Evolutionary conservation across 2,329 filamentous ascomycete genomes (phyloP).

Genomic region (Penicillium sp.): DNA sequence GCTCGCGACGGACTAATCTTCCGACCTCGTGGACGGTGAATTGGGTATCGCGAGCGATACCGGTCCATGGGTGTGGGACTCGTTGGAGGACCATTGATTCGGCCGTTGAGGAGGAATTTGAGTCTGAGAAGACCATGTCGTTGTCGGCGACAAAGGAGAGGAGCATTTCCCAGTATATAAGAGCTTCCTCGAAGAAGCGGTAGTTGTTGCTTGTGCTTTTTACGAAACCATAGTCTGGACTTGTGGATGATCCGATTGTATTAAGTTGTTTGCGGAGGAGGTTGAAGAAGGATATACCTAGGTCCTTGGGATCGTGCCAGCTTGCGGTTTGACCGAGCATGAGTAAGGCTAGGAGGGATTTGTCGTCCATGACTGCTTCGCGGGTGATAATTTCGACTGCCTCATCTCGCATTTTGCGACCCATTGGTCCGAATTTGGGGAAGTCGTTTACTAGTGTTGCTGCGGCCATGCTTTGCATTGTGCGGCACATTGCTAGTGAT

Average conservation of each 20-base stretch:
- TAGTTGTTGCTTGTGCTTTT: constrained; percentile 46
- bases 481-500: constrained; percentile 63
- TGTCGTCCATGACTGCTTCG: constrained; percentile 55
- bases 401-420: constrained; percentile 57
- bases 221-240: constrained; percentile 7
- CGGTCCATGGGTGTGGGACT: constrained; percentile 46
- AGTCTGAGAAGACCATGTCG: constrained; percentile 34
- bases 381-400: constrained; percentile 57
- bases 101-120: constrained; percentile 18
- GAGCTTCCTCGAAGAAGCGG: constrained; percentile 60
- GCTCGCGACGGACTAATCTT: constrained; percentile 44
- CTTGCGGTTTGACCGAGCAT: constrained; percentile 64
- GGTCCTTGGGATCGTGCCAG: constrained; percentile 62
- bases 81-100: constrained; percentile 39
- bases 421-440: constrained; percentile 56
- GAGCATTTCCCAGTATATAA: constrained; percentile 65
- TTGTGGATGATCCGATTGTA: constrained; percentile 38
- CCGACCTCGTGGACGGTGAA: constrained; percentile 51
- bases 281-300: constrained; percentile 59
- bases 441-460: constrained; percentile 64
- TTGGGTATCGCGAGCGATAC: constrained; percentile 43
- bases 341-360: constrained; percentile 61
- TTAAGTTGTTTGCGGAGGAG: constrained; percentile 47
- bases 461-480: constrained; percentile 68
- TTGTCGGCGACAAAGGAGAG: constrained; percentile 57